phyloP scores from a whole-genome alignment of 2,329 filamentous ascomycete genomes.

The Stagonosporopsis tanaceti region DNA sequence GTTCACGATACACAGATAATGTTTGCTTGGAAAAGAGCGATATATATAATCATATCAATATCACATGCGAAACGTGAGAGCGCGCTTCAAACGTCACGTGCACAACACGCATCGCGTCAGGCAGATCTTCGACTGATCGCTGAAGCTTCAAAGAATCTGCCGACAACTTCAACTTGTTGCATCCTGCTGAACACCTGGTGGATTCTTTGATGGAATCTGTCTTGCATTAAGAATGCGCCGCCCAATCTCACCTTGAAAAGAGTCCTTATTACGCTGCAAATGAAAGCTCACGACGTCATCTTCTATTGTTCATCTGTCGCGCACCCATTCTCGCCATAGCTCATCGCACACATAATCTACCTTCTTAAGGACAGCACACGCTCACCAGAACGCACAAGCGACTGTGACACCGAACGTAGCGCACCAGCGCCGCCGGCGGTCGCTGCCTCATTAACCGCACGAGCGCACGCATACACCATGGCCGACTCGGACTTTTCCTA shows the following conservation, averaged over 20 bases:
- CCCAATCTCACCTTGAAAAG: background rate
- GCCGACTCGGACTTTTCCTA: constrained; percentile 78
- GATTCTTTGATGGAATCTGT: constrained; percentile 5
- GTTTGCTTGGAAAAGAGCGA: constrained; percentile 28
- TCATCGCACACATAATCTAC: background rate
- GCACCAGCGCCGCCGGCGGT: constrained; percentile 9
- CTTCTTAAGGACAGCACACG: background rate
- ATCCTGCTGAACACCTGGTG: constrained; percentile 3
- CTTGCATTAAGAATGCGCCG: background rate
- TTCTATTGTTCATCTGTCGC: constrained; percentile 8
- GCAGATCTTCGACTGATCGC: constrained; percentile 12
- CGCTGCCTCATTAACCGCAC: constrained; percentile 1
- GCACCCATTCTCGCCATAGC: constrained; percentile 5
- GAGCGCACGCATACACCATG: constrained; percentile 56
- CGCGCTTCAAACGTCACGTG: constrained; percentile 34
- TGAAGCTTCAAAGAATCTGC: constrained; percentile 18
- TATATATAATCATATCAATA: constrained; percentile 11
- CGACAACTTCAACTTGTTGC: constrained; percentile 1
- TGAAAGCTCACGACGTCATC: constrained; percentile 18
- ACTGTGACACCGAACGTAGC: background rate
- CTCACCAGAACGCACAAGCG: background rate
- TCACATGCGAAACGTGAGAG: constrained; percentile 32
- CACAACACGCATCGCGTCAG: constrained; percentile 12
- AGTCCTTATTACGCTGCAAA: background rate
- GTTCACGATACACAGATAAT: constrained; percentile 46